phyloP scores from a whole-genome alignment of 83 land plant genomes.

The Diphasiastrum complanatum region DNA sequence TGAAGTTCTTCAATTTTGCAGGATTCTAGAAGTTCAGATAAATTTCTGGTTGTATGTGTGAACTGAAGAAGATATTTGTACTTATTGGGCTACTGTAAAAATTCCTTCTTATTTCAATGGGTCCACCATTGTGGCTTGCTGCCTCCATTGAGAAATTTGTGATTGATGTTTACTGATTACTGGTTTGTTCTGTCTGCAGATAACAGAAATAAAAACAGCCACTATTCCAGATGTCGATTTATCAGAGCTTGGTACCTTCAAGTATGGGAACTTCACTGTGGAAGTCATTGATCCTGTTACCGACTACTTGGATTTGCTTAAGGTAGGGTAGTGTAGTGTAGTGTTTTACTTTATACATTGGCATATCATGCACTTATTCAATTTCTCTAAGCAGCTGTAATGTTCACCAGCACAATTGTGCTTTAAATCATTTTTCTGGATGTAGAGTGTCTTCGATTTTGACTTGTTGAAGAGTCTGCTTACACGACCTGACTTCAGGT shows the following conservation, averaged over 20 bases:
- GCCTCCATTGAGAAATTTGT: not conserved
- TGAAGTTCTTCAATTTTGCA: too few relatives aligned
- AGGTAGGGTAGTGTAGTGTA: slow-evolving; percentile 41
- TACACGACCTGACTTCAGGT: slow-evolving; percentile 77
- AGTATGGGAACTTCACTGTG: slow-evolving; percentile 66
- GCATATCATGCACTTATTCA: too few relatives aligned
- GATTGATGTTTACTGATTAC: not conserved
- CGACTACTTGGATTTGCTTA: slow-evolving; percentile 76
- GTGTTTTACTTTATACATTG: too few relatives aligned
- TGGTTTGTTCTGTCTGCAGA: slow-evolving; percentile 37
- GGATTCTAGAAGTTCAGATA: too few relatives aligned
- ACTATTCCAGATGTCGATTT: slow-evolving; percentile 84
- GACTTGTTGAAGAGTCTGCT: slow-evolving; percentile 55
- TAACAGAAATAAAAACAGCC: slow-evolving; percentile 73
- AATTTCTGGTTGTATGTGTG: too few relatives aligned
- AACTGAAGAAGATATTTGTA: too few relatives aligned
- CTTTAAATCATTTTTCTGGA: slow-evolving; percentile 1
- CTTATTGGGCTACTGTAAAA: too few relatives aligned
- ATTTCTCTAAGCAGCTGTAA: too few relatives aligned
- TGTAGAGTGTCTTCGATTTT: slow-evolving; percentile 88
- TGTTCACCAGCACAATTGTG: too few relatives aligned
- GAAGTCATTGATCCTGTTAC: slow-evolving; percentile 89
- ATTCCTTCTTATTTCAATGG: too few relatives aligned
- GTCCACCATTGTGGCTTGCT: not conserved
- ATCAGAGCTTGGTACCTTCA: slow-evolving; percentile 45